These are phyloP conservation scores for Aspergillus uvarum DNA, from an alignment of 2,329 filamentous ascomycete genomes.

Conservation along the genomic window DNA sequence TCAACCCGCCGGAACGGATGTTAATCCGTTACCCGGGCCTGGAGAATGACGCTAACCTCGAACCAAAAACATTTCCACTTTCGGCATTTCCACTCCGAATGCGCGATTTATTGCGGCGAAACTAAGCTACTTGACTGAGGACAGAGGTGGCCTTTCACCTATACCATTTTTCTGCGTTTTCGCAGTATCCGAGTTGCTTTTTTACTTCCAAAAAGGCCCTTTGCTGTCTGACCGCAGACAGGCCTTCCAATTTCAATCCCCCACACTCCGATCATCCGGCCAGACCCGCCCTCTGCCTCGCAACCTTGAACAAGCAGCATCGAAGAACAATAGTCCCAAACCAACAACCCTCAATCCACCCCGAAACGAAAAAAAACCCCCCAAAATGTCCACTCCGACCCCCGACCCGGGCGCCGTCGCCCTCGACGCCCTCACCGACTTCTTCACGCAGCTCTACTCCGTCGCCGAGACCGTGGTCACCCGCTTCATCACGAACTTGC, in stretches of 20 bases:
- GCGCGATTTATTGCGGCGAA: neutral
- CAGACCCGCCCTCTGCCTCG: slow-evolving; percentile 2
- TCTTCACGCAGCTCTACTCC: slow-evolving; percentile 31
- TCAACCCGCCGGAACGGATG: slow-evolving; percentile 1
- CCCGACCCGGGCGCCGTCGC: slow-evolving; percentile 25
- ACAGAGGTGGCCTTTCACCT: neutral
- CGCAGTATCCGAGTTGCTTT: neutral
- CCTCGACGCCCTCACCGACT: slow-evolving; percentile 30
- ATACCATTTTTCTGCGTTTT: neutral
- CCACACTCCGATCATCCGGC: slow-evolving; percentile 3
- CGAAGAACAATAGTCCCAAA: no score
- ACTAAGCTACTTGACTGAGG: neutral
- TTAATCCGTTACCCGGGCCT: neutral
- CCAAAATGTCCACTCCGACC: slow-evolving; percentile 25
- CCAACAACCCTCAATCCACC: neutral
- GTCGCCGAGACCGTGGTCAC: slow-evolving; percentile 24
- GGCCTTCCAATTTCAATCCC: neutral
- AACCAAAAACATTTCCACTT: slow-evolving; percentile 16
- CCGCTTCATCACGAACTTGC: slow-evolving; percentile 43
- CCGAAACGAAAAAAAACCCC: neutral
- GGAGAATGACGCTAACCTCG: slow-evolving; percentile 12
- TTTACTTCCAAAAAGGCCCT: neutral
- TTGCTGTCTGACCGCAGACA: neutral
- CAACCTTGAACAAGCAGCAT: neutral
- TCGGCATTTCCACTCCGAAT: slow-evolving; percentile 9